Conservation (phyloP, 352 stramenopile genomes). For the Globisporangium paddicum region DNA sequence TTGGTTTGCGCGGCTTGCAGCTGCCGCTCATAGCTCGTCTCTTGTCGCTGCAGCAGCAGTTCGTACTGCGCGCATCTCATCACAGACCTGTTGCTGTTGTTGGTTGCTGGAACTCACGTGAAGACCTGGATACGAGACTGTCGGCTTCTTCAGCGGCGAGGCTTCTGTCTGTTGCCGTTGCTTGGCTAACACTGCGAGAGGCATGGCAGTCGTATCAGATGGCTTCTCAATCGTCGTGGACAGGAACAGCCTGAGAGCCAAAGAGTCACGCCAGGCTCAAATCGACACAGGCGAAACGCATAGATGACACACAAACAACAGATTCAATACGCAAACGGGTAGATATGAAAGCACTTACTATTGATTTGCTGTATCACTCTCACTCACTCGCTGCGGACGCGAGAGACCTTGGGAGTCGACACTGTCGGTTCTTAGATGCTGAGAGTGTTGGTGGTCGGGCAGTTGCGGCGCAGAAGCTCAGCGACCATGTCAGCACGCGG, state of each 20-base stretch:
- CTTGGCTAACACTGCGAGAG: neutral
- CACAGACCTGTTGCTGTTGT: constrained; percentile 33
- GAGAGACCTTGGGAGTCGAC: neutral
- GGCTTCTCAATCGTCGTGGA: neutral
- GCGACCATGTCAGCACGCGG: constrained; percentile 65
- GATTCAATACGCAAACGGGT: neutral
- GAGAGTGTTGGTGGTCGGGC: constrained; percentile 61
- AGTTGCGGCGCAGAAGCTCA: constrained; percentile 67
- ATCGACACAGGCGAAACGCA: neutral
- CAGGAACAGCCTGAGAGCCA: neutral
- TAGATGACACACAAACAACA: neutral
- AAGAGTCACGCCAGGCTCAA: neutral
- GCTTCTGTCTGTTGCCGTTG: neutral
- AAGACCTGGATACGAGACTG: neutral
- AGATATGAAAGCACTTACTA: neutral
- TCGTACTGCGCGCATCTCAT: constrained; percentile 60
- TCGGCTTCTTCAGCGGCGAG: constrained; percentile 25
- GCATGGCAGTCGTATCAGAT: neutral
- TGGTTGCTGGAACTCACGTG: neutral
- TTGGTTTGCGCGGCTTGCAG: constrained; percentile 29
- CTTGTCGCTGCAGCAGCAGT: constrained; percentile 34
- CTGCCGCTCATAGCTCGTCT: constrained; percentile 39
- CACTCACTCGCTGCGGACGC: neutral
- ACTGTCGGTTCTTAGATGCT: constrained; percentile 34
- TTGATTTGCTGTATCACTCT: neutral